Base-by-base conservation (phyloP, 768 basidiomycete genomes). In the Russula dissimulans region DNA sequence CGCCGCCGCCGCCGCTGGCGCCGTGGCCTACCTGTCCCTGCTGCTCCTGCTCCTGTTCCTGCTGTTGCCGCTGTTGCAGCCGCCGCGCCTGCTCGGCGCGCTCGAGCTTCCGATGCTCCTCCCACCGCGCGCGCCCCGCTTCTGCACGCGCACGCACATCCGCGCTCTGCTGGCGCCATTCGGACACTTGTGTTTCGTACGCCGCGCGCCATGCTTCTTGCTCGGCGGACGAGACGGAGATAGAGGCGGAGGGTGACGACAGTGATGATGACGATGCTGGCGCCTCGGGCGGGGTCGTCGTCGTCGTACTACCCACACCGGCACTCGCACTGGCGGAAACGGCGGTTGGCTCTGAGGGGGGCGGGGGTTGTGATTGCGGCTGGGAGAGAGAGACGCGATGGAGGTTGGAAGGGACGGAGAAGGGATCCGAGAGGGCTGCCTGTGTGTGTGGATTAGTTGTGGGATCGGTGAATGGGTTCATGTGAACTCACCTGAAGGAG, bases 121-220 rank as follows among this genome's bases (percentile, higher is more conserved):
- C 89, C 88, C 87, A 92, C 62, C 78, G 77, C 45, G 78, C 78
- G 10, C 89, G 85, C 70, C 84, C 82, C 62, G 77, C 78, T 74
- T 90, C 89, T 9, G 89, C 86, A 69, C 85, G 89, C 68, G 81
- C 76, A 54, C 89, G 84, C 46, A 84, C 84, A 61, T 81, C 81
- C 34, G 88, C 85, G 42, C 84, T 86, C 66, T 84, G 81, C 26
- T 80, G 80, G 43, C 85, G 84, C 91, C 90, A 93, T 57, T 77
- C 73, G 53, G 78, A 76, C 11, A 89, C 75, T 45, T 88, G 85
- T 1, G 80, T 73, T 53, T 91, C 84, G 69, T 91, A 89, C 67
- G 84, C 79, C 15, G 73, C 72, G 67, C 86, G 84, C 86, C 86
- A 89, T 8, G 74, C 63, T 26, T 82, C 82, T 39, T 80, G 69